Evolutionary conservation across 2,329 filamentous ascomycete species (phyloP), one percentile per base, ranked within the genome.

Genomic region (Purpureocillium lavendulum): DNA sequence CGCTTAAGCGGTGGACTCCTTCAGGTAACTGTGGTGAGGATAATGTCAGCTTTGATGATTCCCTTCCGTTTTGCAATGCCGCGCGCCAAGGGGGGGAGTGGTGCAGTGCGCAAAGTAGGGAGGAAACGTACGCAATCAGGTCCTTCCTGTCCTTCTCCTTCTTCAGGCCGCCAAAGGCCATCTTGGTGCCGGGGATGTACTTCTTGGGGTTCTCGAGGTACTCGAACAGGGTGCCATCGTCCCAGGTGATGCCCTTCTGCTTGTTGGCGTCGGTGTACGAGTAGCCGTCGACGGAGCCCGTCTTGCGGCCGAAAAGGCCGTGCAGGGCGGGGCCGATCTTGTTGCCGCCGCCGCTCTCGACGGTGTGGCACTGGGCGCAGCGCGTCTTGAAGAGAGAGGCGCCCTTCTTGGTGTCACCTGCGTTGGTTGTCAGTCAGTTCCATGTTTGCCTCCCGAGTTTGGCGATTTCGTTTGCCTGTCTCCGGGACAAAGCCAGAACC

Each of bases 121-220:
- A 4, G 35, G 29, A 12, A 18, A 78, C 84, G 59, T 84, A 90
- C 84, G 87, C 88, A 80, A 98, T 95, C 60, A 98, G 77, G 71
- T 98, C 90, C 69, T 97, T 95, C 68, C 92, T 81, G 76, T 97
- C 92, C 86, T 97, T 97, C 64, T 81, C 80, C 87, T 98, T 98
- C 89, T 98, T 98, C 64, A 98, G 80, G 69, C 92, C 92, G 73
- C 92, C 92, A 66, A 97, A 98, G 59, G 92, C 92, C 92, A 98
- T 98, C 87, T 97, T 98, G 75, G 92, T 98, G 57, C 92, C 92
- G 56, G 92, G 92, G 52, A 98, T 96, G 82, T 89, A 98, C 80
- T 97, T 97, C 84, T 98, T 98, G 73, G 92, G 92, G 84, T 97
- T 97, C 81, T 98, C 92, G 61, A 98, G 89, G 82, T 98, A 98